Percentiles rank a stretch among this genome's conserved stretches.
These are phyloP conservation scores for Macrolepiota dolichaula DNA, from an alignment of 768 basidiomycete species.

Conservation along the genomic window DNA sequence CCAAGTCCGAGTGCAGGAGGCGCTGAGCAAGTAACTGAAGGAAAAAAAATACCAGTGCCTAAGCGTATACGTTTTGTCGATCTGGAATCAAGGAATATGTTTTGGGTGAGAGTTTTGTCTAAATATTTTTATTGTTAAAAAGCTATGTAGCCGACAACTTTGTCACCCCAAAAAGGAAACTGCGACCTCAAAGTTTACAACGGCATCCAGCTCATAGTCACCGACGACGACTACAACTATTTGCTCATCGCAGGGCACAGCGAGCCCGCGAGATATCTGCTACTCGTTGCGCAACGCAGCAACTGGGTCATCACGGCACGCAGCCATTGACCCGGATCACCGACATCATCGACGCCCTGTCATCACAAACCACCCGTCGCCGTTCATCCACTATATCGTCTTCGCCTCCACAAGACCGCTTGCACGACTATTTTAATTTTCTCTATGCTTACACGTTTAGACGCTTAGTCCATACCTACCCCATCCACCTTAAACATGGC, in stretches of 20 bases:
- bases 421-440: neutral
- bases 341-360: slow-evolving; percentile 8
- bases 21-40: neutral
- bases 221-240: slow-evolving; percentile 1
- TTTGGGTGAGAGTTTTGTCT: neutral
- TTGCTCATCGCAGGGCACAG: neutral
- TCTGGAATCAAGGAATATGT: neutral
- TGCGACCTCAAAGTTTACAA: slow-evolving; percentile 5
- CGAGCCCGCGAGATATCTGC: neutral
- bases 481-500: slow-evolving; percentile 18
- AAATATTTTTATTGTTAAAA: neutral
- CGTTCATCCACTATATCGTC: neutral
- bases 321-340: slow-evolving; percentile 10
- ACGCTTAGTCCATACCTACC: neutral
- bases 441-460: neutral
- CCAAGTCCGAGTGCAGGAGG: neutral
- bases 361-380: slow-evolving; percentile 5
- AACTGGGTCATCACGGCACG: neutral
- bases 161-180: slow-evolving; percentile 6
- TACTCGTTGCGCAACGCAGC: neutral
- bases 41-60: neutral
- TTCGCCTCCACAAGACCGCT: neutral
- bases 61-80: neutral
- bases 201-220: slow-evolving; percentile 4
- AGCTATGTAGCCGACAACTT: slow-evolving; percentile 1